Base-by-base conservation (phyloP, 768 basidiomycete species). In the Pleurotus citrinopileatus region DNA sequence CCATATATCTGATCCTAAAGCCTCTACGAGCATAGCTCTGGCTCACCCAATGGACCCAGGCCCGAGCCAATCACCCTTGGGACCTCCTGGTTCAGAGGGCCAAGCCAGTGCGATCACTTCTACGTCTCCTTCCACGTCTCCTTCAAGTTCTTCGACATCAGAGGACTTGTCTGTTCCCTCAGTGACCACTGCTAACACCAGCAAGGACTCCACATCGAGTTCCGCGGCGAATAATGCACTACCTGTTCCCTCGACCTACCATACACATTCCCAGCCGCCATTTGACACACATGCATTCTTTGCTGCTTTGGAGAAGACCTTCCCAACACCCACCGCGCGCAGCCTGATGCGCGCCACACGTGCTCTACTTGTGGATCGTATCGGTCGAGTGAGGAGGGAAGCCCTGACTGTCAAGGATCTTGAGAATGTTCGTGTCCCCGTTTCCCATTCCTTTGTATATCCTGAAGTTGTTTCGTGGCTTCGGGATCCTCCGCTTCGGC, bases 251-350 rank as follows among this genome's bases (percentile, higher is more conserved):
- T 42, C 38, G 22, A 42, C 26, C 3, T 42, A 42, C 23, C 55
- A 36, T 20, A 56, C 55, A 12, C 42, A 88, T 65, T 67, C 80
- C 13, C 79, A 77, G 28, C 90, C 91, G 6, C 91, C 91, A 0
- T 94, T 94, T 64, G 79, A 94, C 61, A 94, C 91, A 1, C 87
- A 94, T 68, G 73, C 77, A 2, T 92, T 94, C 72, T 86, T 91
- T 58, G 62, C 65, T 20, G 84, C 78, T 1, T 73, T 94, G 42
- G 88, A 91, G 60, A 81, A 77, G 66, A 83, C 84, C 0, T 93
- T 94, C 62, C 81, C 90, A 0, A 83, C 84, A 0, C 78, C 80
- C 2, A 86, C 86, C 0, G 90, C 91, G 10, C 81, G 81, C 36
- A 84, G 83, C 62, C 79, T 94, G 52, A 94, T 92, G 91, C 82